Evolutionary conservation across 768 basidiomycete genomes (phyloP).

Genomic region (Pleurotus pulmonarius): DNA sequence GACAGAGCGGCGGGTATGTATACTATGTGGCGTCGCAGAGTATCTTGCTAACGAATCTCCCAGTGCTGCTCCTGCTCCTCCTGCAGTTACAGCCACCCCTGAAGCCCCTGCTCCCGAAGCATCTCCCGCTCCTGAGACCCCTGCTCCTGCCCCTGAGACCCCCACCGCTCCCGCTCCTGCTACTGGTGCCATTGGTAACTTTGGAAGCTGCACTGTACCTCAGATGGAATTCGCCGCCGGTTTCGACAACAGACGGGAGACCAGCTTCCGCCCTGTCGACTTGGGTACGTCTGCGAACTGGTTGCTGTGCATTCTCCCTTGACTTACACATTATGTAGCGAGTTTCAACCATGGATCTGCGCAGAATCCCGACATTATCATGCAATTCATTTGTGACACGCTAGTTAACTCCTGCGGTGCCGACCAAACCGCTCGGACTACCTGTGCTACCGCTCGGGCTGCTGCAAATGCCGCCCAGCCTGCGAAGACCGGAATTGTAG

Average conservation of each 20-base stretch:
- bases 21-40: too few species aligned
- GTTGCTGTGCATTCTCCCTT: too few species aligned
- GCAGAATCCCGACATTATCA: conserved; percentile 18
- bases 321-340: conserved; percentile 14
- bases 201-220: conserved; percentile 53
- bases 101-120: conserved; percentile 19
- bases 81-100: conserved; percentile 24
- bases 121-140: conserved; percentile 20
- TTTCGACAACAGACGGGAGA: conserved; percentile 57
- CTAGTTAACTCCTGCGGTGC: conserved; percentile 51
- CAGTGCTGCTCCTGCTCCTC: conserved; percentile 18
- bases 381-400: conserved; percentile 50
- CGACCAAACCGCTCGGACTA: conserved; percentile 46
- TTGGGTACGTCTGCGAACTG: conserved; percentile 21
- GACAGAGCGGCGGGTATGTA: conserved; percentile 19
- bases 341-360: conserved; percentile 59
- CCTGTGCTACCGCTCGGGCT: conserved; percentile 37
- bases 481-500: conserved; percentile 49
- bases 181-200: conserved; percentile 32
- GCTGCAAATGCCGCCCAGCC: conserved; percentile 36
- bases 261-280: conserved; percentile 54
- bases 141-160: conserved; percentile 15
- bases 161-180: conserved; percentile 14
- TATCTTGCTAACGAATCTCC: too few species aligned
- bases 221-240: conserved; percentile 55